Percentiles rank a stretch among this genome's conserved stretches.
Evolutionary conservation across 2,329 filamentous ascomycete genomes (phyloP).

Genomic region (Catunica adiposa): DNA sequence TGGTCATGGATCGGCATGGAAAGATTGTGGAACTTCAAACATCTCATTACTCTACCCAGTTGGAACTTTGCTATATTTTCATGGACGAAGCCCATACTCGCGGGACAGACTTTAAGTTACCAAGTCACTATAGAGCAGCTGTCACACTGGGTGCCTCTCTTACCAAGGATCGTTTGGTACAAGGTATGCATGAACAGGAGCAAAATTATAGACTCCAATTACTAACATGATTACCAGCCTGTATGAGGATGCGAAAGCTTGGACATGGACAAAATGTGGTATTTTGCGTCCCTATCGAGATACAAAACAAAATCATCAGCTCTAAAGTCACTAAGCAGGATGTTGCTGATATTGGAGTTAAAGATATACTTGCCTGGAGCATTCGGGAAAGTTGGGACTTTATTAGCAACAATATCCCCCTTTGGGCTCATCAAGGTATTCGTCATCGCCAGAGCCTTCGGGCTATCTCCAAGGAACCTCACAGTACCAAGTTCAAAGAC

Average conservation of each 20-base stretch:
- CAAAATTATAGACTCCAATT: too few species aligned
- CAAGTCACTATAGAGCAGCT: slow-evolving; percentile 39
- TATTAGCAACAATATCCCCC: slow-evolving; percentile 30
- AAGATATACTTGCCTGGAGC: slow-evolving; percentile 42
- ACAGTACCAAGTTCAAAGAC: too few species aligned
- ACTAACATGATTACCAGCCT: too few species aligned
- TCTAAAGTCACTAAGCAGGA: slow-evolving; percentile 8
- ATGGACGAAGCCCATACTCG: slow-evolving; percentile 55
- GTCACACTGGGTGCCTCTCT: slow-evolving; percentile 49
- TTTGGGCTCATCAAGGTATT: slow-evolving; percentile 45
- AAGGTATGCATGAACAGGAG: too few species aligned
- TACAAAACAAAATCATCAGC: slow-evolving; percentile 34
- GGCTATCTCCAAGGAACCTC: slow-evolving; percentile 18
- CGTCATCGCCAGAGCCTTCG: slow-evolving; percentile 28
- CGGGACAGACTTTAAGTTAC: slow-evolving; percentile 51
- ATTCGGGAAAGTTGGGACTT: slow-evolving; percentile 40
- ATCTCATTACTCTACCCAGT: slow-evolving; percentile 40
- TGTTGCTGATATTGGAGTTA: slow-evolving; percentile 25
- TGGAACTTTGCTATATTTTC: slow-evolving; percentile 47
- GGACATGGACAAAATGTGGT: slow-evolving; percentile 48
- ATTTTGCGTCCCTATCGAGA: slow-evolving; percentile 44
- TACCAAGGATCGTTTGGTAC: slow-evolving; percentile 52
- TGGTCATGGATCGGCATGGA: slow-evolving; percentile 33
- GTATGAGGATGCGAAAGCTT: slow-evolving; percentile 55
- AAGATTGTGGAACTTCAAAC: slow-evolving; percentile 32